Evolutionary conservation across 140 eudicot genomes (phyloP).

Genomic region (Senecio squalidus): DNA sequence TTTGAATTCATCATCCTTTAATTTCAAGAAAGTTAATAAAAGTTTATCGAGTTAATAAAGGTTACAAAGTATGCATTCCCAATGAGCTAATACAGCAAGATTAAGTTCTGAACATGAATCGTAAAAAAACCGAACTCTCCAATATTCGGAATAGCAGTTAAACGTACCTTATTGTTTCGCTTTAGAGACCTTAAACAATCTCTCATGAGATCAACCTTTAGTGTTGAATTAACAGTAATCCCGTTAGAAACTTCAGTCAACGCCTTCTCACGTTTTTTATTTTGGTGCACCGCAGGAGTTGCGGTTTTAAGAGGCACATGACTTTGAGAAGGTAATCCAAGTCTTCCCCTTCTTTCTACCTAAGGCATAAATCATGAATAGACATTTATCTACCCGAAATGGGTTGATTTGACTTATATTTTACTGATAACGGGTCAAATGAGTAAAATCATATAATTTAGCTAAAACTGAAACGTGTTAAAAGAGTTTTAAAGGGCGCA

Average conservation of each 20-base stretch:
- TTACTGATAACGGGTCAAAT: no score
- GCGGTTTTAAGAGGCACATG: slow-evolving; percentile 27
- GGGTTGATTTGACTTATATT: no score
- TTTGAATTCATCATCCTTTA: slow-evolving; percentile 52
- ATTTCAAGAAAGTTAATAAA: neutral
- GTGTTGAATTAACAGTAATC: slow-evolving; percentile 18
- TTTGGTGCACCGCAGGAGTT: slow-evolving; percentile 19
- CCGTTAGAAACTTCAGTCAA: slow-evolving; percentile 23
- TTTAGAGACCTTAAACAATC: slow-evolving; percentile 72
- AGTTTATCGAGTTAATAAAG: neutral
- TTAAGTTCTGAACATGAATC: no score
- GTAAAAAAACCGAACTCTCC: neutral
- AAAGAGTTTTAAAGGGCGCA: no score
- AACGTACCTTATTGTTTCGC: slow-evolving; percentile 54
- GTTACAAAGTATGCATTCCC: no score
- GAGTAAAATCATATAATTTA: no score
- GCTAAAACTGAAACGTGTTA: no score
- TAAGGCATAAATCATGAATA: slow-evolving; percentile 25
- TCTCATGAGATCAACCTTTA: slow-evolving; percentile 48
- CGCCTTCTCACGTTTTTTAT: no score
- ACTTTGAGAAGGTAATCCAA: slow-evolving; percentile 32
- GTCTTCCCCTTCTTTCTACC: slow-evolving; percentile 60
- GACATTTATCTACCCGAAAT: no score
- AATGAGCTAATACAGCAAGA: no score
- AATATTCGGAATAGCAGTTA: no score